Evolutionary conservation across 176 grass and related monocot species (phyloP).

Genomic region (Phoenix dactylifera): DNA sequence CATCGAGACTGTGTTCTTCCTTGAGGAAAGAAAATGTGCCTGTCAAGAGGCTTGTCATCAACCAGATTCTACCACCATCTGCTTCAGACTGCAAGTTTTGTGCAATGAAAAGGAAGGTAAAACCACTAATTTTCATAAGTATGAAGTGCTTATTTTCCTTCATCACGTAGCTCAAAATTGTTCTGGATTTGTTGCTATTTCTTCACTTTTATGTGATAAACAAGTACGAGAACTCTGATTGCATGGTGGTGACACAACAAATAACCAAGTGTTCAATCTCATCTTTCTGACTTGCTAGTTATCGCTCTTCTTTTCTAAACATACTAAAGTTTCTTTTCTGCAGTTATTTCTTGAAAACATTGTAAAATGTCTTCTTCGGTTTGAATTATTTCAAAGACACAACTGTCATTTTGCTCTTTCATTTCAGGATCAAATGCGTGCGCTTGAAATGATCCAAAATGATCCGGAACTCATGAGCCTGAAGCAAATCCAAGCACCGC

Average conservation of each 20-base stretch:
- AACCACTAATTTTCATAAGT: neutral
- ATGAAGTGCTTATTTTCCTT: too few relatives aligned
- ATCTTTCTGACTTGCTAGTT: too few relatives aligned
- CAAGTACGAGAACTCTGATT: too few relatives aligned
- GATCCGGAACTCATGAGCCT: slow-evolving; percentile 64
- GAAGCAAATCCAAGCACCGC: slow-evolving; percentile 70
- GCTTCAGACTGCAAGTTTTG: slow-evolving; percentile 92
- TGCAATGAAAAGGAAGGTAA: slow-evolving; percentile 98
- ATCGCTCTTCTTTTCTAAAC: too few relatives aligned
- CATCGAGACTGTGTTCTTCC: slow-evolving; percentile 64
- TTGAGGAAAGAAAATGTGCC: slow-evolving; percentile 90
- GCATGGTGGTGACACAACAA: too few relatives aligned
- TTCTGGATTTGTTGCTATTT: neutral
- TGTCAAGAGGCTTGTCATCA: slow-evolving; percentile 77
- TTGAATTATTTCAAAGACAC: too few relatives aligned
- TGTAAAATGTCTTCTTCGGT: too few relatives aligned
- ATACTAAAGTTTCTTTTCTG: too few relatives aligned
- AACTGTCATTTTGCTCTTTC: neutral
- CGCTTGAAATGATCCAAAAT: slow-evolving; percentile 71
- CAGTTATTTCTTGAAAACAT: too few relatives aligned
- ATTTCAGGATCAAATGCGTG: slow-evolving; percentile 78
- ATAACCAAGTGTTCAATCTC: too few relatives aligned
- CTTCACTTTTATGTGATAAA: too few relatives aligned
- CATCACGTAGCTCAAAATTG: neutral
- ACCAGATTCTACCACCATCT: slow-evolving; percentile 89